Conservation (phyloP, 805 yeast species). For the Debaryomyces castellii region DNA sequence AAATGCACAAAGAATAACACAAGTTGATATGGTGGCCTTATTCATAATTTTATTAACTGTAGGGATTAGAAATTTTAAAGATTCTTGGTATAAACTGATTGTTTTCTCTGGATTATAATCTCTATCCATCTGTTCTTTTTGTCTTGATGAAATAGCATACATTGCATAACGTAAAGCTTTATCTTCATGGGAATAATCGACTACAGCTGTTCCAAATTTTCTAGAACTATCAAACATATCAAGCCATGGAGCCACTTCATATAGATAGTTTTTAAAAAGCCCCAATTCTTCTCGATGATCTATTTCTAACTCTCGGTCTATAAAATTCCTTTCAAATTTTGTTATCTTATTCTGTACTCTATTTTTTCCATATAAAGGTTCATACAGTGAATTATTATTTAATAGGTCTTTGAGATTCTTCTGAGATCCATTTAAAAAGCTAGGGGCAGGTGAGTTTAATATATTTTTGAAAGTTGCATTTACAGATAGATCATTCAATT, state of each 20-base stretch:
- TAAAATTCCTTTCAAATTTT: conserved; percentile 2
- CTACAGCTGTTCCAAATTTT: conserved; percentile 27
- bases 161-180: conserved; percentile 23
- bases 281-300: conserved; percentile 21
- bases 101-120: conserved; percentile 24
- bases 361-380: not conserved
- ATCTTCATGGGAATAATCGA: conserved; percentile 9
- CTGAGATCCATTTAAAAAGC: not conserved
- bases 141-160: conserved; percentile 32
- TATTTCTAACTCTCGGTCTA: not conserved
- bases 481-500: conserved; percentile 7
- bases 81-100: conserved; percentile 28
- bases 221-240: conserved; percentile 37
- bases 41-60: conserved; percentile 27
- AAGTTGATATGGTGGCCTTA: conserved; percentile 30
- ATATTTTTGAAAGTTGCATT: conserved; percentile 11
- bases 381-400: conserved; percentile 22
- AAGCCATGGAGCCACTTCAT: conserved; percentile 38
- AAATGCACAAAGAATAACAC: conserved; percentile 42
- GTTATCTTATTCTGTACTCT: not conserved
- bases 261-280: conserved; percentile 31
- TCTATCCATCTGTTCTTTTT: conserved; percentile 24
- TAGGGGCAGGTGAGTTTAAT: conserved; percentile 10
- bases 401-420: conserved; percentile 5
- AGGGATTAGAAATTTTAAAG: conserved; percentile 32